Percentiles rank a stretch among this genome's conserved stretches.
Conservation (phyloP, 2,329 filamentous ascomycete species). For the Didymella lethalis region DNA sequence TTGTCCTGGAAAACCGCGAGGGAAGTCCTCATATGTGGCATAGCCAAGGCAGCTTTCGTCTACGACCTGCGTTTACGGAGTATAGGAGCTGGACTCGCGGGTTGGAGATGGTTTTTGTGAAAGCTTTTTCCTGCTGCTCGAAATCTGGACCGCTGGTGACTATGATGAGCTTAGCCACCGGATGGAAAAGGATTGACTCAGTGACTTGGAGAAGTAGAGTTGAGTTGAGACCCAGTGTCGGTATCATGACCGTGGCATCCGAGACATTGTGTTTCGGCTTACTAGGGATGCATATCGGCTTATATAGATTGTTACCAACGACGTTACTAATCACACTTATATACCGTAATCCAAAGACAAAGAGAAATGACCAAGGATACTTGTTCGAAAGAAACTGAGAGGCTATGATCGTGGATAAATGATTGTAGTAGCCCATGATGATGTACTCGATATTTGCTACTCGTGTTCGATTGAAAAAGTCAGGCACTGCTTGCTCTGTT, state of each 20-base stretch:
- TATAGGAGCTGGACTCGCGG: background rate
- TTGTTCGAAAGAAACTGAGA: background rate
- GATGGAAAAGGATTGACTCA: background rate
- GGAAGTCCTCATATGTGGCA: background rate
- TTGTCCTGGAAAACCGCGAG: background rate
- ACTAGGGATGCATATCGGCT: background rate
- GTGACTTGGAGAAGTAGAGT: background rate
- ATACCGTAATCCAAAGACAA: background rate
- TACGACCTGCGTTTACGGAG: background rate
- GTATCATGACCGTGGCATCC: background rate
- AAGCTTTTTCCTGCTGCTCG: background rate
- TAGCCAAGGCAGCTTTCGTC: background rate
- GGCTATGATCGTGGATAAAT: too few relatives aligned
- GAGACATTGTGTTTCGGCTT: background rate
- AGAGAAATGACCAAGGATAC: background rate
- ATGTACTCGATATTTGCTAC: background rate
- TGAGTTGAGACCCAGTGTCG: background rate
- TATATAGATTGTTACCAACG: background rate
- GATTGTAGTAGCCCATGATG: too few relatives aligned
- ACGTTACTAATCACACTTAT: background rate
- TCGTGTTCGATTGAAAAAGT: background rate
- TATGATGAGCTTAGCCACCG: background rate
- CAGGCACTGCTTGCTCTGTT: background rate
- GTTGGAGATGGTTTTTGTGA: background rate
- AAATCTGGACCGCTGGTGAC: background rate